phyloP scores from a whole-genome alignment of 108 stramenopile species.

The Epipyxis sp. region DNA sequence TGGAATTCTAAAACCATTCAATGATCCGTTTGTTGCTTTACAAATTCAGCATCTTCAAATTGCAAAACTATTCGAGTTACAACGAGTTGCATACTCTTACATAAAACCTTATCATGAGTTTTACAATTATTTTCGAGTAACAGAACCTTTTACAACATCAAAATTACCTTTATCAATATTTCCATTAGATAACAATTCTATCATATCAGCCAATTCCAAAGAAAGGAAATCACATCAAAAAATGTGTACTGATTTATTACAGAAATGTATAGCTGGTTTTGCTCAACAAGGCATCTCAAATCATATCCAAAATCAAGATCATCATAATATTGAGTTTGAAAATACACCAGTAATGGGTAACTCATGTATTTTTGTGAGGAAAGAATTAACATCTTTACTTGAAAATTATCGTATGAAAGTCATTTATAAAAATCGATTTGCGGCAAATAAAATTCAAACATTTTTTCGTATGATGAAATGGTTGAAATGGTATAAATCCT shows the following conservation, averaged over 20 bases:
- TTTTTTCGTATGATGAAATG: not conserved
- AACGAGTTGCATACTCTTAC: not conserved
- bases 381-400: not conserved
- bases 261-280: no score
- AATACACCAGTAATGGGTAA: no score
- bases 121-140: not conserved
- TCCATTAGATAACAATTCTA: not conserved
- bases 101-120: not conserved
- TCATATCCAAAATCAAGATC: no score
- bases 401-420: not conserved
- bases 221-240: no score
- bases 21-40: not conserved
- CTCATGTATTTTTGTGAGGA: not conserved
- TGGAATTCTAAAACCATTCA: not conserved
- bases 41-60: not conserved
- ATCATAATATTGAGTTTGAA: no score
- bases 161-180: not conserved
- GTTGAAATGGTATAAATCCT: not conserved
- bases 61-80: not conserved
- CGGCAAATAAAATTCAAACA: not conserved
- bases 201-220: no score
- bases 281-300: no score
- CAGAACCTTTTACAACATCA: not conserved
- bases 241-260: not conserved
- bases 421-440: not conserved